A percentile compares a stretch with the other conserved stretches of the same genome.
Conservation (phyloP, 495 filamentous ascomycete species). For the Penicillium silybi region DNA sequence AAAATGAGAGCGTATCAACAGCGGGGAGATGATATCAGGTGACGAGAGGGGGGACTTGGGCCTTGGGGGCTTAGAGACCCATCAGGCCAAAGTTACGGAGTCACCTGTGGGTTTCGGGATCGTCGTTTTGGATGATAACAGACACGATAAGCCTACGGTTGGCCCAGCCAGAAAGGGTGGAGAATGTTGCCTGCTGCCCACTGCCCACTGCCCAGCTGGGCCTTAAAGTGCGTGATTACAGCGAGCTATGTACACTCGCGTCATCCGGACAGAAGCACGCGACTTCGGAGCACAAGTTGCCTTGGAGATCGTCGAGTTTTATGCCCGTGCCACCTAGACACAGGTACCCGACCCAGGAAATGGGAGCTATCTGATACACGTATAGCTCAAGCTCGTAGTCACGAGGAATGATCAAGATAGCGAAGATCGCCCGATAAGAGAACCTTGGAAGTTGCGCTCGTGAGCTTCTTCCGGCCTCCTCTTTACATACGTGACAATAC, state of each 20-base stretch:
- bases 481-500: constrained; percentile 5
- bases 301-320: constrained; percentile 13
- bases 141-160: background rate
- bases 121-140: background rate
- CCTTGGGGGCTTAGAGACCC: background rate
- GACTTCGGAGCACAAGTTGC: constrained; percentile 27
- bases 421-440: background rate
- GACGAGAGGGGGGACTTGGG: constrained; percentile 1
- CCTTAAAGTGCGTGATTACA: background rate
- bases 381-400: background rate
- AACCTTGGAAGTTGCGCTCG: background rate
- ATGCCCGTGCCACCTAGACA: constrained; percentile 11
- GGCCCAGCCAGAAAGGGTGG: background rate
- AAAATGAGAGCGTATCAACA: constrained; percentile 12
- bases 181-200: background rate
- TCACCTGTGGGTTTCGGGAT: background rate
- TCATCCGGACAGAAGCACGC: constrained; percentile 27
- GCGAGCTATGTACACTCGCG: background rate
- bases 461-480: background rate
- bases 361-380: background rate
- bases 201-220: background rate
- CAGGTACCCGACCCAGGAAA: constrained; percentile 21
- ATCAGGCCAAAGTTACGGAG: background rate
- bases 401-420: background rate
- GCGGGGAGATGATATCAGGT: constrained; percentile 24